phyloP scores from a whole-genome alignment of 1,284 basidiomycete species.

The Singerocomus rubriflavus region DNA sequence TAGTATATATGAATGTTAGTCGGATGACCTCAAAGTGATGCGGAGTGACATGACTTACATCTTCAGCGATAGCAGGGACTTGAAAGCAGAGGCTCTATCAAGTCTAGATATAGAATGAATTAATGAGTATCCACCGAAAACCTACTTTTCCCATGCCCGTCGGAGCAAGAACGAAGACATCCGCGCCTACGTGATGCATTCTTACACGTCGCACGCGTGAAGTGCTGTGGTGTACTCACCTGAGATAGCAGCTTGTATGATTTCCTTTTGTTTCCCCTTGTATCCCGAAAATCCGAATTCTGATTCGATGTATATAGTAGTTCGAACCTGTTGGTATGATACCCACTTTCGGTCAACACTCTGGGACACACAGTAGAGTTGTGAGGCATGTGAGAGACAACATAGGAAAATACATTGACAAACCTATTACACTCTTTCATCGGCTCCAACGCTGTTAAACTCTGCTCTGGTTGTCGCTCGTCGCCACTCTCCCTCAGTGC shows the following conservation, averaged over 20 bases:
- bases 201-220: background rate
- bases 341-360: slow-evolving; percentile 25
- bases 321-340: background rate
- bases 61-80: slow-evolving; percentile 72
- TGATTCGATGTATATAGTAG: slow-evolving; percentile 25
- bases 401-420: background rate
- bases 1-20: slow-evolving; percentile 22
- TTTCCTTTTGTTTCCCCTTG: slow-evolving; percentile 74
- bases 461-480: background rate
- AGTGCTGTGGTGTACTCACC: slow-evolving; percentile 39
- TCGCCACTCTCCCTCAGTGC: background rate
- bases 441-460: background rate
- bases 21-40: background rate
- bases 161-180: slow-evolving; percentile 81
- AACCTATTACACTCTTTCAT: slow-evolving; percentile 22
- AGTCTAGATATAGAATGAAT: background rate
- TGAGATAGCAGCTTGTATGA: slow-evolving; percentile 64
- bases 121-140: background rate
- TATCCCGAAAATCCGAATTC: slow-evolving; percentile 69
- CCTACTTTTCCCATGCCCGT: slow-evolving; percentile 87
- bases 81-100: slow-evolving; percentile 79
- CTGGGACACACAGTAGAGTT: slow-evolving; percentile 11
- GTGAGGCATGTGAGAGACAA: background rate
- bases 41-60: slow-evolving; percentile 41
- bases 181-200: slow-evolving; percentile 44